These are phyloP conservation scores for Alternaria viburni DNA, from an alignment of 2,329 filamentous ascomycete genomes.

Conservation along the genomic window DNA sequence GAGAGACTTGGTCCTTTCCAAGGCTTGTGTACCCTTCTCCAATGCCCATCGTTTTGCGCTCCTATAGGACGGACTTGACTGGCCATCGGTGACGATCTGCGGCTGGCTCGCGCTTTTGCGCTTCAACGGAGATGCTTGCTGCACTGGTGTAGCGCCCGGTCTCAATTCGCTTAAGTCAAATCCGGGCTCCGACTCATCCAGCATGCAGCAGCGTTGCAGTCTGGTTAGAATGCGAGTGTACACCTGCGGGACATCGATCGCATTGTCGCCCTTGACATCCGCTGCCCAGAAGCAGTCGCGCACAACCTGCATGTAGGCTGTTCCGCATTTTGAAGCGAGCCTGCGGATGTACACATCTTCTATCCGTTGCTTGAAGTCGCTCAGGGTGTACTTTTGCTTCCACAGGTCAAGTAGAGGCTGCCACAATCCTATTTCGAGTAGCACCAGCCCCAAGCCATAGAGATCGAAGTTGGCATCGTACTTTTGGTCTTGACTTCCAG, in stretches of 20 bases:
- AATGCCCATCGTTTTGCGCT: conserved; percentile 46
- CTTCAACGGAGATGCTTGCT: conserved; percentile 35
- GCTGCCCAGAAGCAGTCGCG: conserved; percentile 74
- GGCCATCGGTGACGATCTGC: conserved; percentile 32
- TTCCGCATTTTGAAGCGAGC: conserved; percentile 72
- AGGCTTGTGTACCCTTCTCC: conserved; percentile 44
- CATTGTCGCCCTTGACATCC: conserved; percentile 52
- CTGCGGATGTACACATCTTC: conserved; percentile 69
- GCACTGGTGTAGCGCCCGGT: conserved; percentile 27
- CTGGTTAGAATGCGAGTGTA: conserved; percentile 55
- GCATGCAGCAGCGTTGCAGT: conserved; percentile 48
- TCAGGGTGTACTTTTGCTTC: conserved; percentile 65
- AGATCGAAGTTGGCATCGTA: conserved; percentile 62
- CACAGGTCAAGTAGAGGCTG: conserved; percentile 66
- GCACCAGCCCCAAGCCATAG: conserved; percentile 74
- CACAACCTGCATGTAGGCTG: conserved; percentile 76
- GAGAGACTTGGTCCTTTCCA: conserved; percentile 42
- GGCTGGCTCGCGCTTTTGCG: conserved; percentile 39
- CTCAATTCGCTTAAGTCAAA: conserved; percentile 37
- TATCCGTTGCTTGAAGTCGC: conserved; percentile 68
- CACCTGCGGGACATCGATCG: conserved; percentile 42
- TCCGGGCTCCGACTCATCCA: conserved; percentile 45
- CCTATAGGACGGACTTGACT: conserved; percentile 41
- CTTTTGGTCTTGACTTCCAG: conserved; percentile 31
- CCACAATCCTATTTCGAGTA: conserved; percentile 80